Base-by-base conservation (phyloP, 139 green algal species). In the Chlorella sp. region DNA sequence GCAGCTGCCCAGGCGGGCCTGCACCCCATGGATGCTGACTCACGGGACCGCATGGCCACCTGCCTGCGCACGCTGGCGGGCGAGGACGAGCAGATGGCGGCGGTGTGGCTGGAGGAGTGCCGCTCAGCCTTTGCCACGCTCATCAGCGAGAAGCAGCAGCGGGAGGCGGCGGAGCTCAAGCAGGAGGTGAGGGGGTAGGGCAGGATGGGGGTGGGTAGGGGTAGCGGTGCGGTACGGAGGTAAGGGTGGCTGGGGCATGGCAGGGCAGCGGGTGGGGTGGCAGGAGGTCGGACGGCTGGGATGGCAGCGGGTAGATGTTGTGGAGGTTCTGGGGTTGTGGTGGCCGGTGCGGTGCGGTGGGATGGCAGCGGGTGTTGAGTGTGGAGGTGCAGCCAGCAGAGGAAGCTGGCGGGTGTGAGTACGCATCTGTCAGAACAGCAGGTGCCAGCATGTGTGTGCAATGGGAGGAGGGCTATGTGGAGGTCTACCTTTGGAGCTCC, bases 31-130 rank as follows among this genome's bases (percentile, higher is more conserved):
- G 97, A 99, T 90, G 94, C 95, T 64, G 98, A 99, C 90, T 96
- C 92, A 48, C 86, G 85, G 0, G 96, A 98, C 90, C 96, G 97
- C 88, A 97, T 99, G 89, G 88, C 90, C 37, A 82, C 85, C 42
- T 93, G 91, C 87, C 89, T 94, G 80, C 88, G 91, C 40, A 91
- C 97, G 86, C 93, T 99, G 88, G 92, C 95, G 9, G 85, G 83
- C 0, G 90, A 90, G 36, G 88, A 78, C 24, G 88, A 90, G 9
- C 86, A 94, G 68, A 66, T 60, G 68, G 75, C 78, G 0, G 79
- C 88, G 60, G 94, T 98, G 37, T 99, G 97, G 97, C 94, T 99
- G 82, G 90, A 96, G 16, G 93, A 93, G 79, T 98, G 95, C 93
- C 95, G 95, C 34, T 75, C 76, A 30, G 91, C 96, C 0, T 99